Evolutionary conservation across 2,329 filamentous ascomycete species (phyloP), one percentile per base, ranked within the genome.

Genomic region (Colletotrichum brevisporum): DNA sequence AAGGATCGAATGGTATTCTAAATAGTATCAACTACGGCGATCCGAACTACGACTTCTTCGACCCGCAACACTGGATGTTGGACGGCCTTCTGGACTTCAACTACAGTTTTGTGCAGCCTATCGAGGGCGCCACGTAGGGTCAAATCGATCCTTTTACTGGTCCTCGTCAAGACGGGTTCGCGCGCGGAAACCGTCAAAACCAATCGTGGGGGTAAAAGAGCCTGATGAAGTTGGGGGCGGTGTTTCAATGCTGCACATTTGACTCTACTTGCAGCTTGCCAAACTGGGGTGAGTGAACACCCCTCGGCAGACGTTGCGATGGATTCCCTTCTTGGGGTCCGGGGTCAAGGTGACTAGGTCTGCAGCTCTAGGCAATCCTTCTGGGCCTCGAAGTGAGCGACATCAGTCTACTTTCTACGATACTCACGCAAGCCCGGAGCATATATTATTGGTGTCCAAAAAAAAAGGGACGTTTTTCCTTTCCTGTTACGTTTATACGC

Each of bases 51-150:
- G 93, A 97, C 78, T 94, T 97, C 71, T 97, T 97, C 76, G 94
- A 97, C 80, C 94, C 95, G 1, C 86, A 97, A 75, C 94, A 95
- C 78, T 98, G 95, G 95, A 94, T 97, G 85, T 84, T 98, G 69
- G 95, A 98, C 78, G 93, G 93, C 15, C 85, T 95, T 41, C 85
- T 96, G 69, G 92, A 95, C 77, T 92, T 95, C 77, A 93, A 93
- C 72, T 94, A 91, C 76, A 86, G 85, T 12, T 91, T 88, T 74
- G 84, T 86, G 45, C 81, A 82, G 65, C 83, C 85, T 1, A 78
- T 89, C 45, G 88, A 91, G 70, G 84, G 86, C 71, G 81, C 85
- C 1, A 36, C 31, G 71, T 88, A 82, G 73, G 31, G 8, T 36
- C 21, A 24, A 24, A 24, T 6, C 31, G 31, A 36, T 8, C 31